phyloP scores from a whole-genome alignment of 768 basidiomycete genomes.

The Amanita polypyramis region DNA sequence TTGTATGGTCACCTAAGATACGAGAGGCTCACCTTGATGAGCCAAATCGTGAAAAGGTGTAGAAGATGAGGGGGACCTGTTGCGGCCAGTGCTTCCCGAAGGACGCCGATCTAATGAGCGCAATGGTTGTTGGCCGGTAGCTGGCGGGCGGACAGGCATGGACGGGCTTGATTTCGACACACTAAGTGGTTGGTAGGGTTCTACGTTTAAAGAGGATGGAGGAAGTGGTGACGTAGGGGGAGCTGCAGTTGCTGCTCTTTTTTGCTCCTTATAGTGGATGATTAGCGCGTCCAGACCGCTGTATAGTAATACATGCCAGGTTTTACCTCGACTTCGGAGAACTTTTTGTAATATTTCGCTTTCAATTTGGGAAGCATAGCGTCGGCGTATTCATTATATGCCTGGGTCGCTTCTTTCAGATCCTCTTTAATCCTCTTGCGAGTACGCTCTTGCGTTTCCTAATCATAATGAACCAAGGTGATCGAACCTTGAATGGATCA shows the following conservation, averaged over 20 bases:
- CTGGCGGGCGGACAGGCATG: slow-evolving; percentile 38
- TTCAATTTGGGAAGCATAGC: slow-evolving; percentile 74
- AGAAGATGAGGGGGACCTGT: slow-evolving; percentile 74
- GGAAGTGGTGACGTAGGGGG: slow-evolving; percentile 23
- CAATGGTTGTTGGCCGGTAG: slow-evolving; percentile 65
- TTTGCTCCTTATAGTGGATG: slow-evolving; percentile 48
- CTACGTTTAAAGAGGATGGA: slow-evolving; percentile 16
- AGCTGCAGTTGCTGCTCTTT: slow-evolving; percentile 33
- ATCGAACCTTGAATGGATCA: slow-evolving; percentile 1
- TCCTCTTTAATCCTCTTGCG: slow-evolving; percentile 88
- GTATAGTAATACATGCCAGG: not conserved
- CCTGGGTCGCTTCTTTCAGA: slow-evolving; percentile 62
- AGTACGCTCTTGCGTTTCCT: slow-evolving; percentile 92
- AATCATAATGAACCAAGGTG: slow-evolving; percentile 2
- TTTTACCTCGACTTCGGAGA: slow-evolving; percentile 74
- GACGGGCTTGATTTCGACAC: slow-evolving; percentile 36
- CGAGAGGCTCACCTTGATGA: slow-evolving; percentile 48
- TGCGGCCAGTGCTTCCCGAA: slow-evolving; percentile 47
- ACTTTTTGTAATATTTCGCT: slow-evolving; percentile 71
- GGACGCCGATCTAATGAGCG: slow-evolving; percentile 68
- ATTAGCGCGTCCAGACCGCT: not conserved
- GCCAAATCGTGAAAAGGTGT: slow-evolving; percentile 83
- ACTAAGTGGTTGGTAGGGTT: slow-evolving; percentile 21
- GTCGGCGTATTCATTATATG: slow-evolving; percentile 78
- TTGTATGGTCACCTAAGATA: slow-evolving; percentile 3